Evolutionary conservation across 768 basidiomycete species (phyloP).

Genomic region (Mycena kentingensis): DNA sequence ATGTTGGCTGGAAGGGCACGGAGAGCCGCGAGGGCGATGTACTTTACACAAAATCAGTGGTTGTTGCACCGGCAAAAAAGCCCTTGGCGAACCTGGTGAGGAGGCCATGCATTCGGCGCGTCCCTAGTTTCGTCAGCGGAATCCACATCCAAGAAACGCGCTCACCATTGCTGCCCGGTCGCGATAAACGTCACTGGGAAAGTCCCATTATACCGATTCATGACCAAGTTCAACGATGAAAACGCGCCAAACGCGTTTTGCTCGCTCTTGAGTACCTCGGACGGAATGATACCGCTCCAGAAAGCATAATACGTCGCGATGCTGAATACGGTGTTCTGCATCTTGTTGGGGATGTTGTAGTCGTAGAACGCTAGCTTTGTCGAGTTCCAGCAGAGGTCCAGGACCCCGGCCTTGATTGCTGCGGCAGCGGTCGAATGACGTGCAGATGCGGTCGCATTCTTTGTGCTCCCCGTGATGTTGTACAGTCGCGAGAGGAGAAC

Average conservation of each 20-base stretch:
- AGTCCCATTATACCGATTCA: conserved; percentile 87
- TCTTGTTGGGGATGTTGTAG: conserved; percentile 73
- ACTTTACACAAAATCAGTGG: too few species aligned
- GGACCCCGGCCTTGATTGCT: conserved; percentile 62
- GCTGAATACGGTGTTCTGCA: conserved; percentile 68
- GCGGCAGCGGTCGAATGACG: conserved; percentile 60
- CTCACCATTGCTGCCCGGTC: conserved; percentile 80
- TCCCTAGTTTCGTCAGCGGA: conserved; percentile 49
- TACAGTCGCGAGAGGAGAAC: conserved; percentile 64
- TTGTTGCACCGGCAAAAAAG: too few species aligned
- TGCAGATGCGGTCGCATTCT: conserved; percentile 44
- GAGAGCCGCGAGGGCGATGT: conserved; percentile 79
- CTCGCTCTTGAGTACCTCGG: conserved; percentile 58
- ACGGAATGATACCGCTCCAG: conserved; percentile 85
- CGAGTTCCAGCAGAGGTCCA: conserved; percentile 87
- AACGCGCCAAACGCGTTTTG: conserved; percentile 72
- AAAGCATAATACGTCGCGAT: conserved; percentile 80
- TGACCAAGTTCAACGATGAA: conserved; percentile 70
- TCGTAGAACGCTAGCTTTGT: conserved; percentile 89
- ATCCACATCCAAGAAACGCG: background rate
- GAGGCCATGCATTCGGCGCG: conserved; percentile 88
- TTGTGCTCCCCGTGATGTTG: conserved; percentile 23
- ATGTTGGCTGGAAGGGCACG: conserved; percentile 72
- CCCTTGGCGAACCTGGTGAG: too few species aligned
- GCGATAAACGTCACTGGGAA: conserved; percentile 78